phyloP scores from a whole-genome alignment of 441 rosid genomes.

The Manihot esculenta region DNA sequence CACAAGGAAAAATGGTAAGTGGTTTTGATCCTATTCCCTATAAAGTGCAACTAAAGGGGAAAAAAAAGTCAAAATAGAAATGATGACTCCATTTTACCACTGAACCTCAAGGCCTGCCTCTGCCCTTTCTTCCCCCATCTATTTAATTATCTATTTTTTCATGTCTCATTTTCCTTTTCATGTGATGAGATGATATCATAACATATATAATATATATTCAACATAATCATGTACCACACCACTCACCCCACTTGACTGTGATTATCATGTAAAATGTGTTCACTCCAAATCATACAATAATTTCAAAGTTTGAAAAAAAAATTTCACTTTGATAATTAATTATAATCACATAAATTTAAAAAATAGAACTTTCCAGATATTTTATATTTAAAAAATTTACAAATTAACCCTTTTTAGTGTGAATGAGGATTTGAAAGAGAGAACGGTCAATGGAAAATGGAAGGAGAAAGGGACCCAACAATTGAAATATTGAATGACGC shows the following conservation, averaged over 20 bases:
- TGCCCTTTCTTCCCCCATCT: not conserved
- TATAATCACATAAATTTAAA: too few species aligned
- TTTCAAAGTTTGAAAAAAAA: too few species aligned
- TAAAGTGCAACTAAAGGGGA: not conserved
- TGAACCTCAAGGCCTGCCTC: not conserved
- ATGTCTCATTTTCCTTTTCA: not conserved
- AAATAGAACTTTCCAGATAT: too few species aligned
- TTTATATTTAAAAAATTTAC: too few species aligned
- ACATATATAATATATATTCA: too few species aligned
- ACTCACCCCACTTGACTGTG: too few species aligned
- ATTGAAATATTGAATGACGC: conserved; percentile 9
- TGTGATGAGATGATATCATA: too few species aligned
- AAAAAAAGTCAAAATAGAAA: conserved; percentile 8
- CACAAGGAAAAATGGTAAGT: not conserved
- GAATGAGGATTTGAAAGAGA: not conserved
- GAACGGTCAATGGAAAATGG: conserved; percentile 15
- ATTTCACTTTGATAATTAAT: too few species aligned
- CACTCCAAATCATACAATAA: too few species aligned
- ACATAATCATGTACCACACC: too few species aligned
- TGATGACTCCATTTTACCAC: not conserved
- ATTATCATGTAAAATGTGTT: too few species aligned
- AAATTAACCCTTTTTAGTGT: too few species aligned
- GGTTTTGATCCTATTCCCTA: conserved; percentile 11
- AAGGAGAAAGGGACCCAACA: not conserved
- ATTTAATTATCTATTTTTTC: not conserved